Conservation (phyloP, 768 basidiomycete genomes). For the Boletus insuetus region DNA sequence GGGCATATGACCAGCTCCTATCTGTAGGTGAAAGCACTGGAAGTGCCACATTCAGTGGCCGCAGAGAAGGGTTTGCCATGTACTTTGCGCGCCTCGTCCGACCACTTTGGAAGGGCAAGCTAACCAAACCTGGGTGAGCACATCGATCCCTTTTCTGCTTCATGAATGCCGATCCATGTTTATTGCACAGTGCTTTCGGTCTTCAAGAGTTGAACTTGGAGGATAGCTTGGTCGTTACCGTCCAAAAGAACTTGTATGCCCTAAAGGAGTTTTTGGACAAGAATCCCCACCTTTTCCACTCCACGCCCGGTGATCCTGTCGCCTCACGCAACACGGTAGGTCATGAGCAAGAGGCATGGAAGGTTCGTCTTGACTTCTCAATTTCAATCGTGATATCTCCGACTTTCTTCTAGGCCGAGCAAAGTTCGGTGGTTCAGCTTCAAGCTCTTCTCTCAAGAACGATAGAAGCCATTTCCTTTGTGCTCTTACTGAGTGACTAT, state of each 20-base stretch:
- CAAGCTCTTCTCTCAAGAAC: slow-evolving; percentile 74
- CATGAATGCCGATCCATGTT: not conserved
- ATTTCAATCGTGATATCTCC: slow-evolving; percentile 1
- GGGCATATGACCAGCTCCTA: not conserved
- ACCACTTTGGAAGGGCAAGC: slow-evolving; percentile 82
- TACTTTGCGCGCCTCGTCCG: slow-evolving; percentile 84
- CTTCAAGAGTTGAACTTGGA: slow-evolving; percentile 59
- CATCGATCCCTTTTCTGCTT: not conserved
- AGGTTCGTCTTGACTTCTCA: slow-evolving; percentile 43
- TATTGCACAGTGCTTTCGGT: slow-evolving; percentile 36
- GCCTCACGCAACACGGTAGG: slow-evolving; percentile 52
- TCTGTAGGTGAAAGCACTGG: slow-evolving; percentile 62
- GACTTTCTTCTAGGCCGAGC: slow-evolving; percentile 59
- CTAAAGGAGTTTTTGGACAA: slow-evolving; percentile 75
- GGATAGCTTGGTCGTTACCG: slow-evolving; percentile 59
- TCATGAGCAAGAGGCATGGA: slow-evolving; percentile 86
- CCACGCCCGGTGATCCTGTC: slow-evolving; percentile 66
- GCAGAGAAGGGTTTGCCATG: slow-evolving; percentile 83
- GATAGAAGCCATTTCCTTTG: slow-evolving; percentile 92
- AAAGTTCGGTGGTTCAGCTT: slow-evolving; percentile 76
- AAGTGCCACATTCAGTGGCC: slow-evolving; percentile 77
- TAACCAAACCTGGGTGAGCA: slow-evolving; percentile 63
- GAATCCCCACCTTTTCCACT: slow-evolving; percentile 85
- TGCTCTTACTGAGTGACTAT: slow-evolving; percentile 91
- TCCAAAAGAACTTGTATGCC: slow-evolving; percentile 77